Percentiles rank a stretch among this genome's conserved stretches.
These are phyloP conservation scores for Dioscorea alata DNA, from an alignment of 106 monocot genomes.

Conservation along the genomic window DNA sequence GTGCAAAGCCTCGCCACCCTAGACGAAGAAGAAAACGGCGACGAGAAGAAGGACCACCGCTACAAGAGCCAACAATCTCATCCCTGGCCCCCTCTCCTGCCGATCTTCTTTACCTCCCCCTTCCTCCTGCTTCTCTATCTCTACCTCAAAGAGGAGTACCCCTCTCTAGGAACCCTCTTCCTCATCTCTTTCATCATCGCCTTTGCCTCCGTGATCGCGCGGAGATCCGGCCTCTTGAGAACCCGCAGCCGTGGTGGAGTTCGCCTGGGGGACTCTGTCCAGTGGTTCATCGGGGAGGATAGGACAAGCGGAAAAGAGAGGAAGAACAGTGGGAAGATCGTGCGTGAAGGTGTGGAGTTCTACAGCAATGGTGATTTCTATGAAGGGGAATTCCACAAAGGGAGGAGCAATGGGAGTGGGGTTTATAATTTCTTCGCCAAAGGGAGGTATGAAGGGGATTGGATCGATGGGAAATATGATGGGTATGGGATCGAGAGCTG, in stretches of 20 bases:
- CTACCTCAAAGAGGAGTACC: background rate
- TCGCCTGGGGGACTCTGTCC: constrained; percentile 1
- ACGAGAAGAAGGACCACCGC: background rate
- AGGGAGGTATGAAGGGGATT: constrained; percentile 46
- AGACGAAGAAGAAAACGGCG: constrained; percentile 7
- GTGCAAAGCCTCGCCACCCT: constrained; percentile 28
- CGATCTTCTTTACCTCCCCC: constrained; percentile 9
- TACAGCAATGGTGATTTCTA: constrained; percentile 39
- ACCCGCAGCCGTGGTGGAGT: background rate
- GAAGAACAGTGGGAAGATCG: constrained; percentile 3
- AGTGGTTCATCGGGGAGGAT: constrained; percentile 29
- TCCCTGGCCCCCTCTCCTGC: background rate
- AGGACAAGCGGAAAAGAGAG: background rate
- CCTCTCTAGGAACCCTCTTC: constrained; percentile 4
- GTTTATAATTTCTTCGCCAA: constrained; percentile 28
- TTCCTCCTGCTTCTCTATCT: constrained; percentile 11
- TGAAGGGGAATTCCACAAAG: constrained; percentile 44
- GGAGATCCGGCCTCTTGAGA: background rate
- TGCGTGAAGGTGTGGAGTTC: constrained; percentile 23
- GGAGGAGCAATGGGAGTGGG: constrained; percentile 36
- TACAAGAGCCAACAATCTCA: too few species aligned
- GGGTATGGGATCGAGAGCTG: constrained; percentile 46
- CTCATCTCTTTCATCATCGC: background rate
- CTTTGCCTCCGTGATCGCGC: background rate
- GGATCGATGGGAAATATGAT: constrained; percentile 45